Base-by-base conservation (phyloP, 352 stramenopile species). In the Globisporangium middletonii region DNA sequence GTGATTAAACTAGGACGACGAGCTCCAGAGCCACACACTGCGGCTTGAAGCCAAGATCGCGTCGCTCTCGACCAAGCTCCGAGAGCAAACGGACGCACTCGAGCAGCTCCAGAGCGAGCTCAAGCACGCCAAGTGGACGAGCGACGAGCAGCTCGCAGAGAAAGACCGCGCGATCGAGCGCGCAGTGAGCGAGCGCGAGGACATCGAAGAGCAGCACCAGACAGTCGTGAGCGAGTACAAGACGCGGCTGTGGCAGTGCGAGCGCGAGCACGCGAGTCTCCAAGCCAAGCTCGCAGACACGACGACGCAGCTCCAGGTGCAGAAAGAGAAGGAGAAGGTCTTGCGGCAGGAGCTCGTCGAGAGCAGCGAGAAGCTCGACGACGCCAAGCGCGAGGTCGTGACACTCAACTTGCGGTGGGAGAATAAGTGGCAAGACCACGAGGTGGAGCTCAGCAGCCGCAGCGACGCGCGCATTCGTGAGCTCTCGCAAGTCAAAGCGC, bases 331-430 rank as follows among this genome's bases (percentile, higher is more conserved):
- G 53, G 79, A 87, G 8, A 87, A 86, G 53, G 56, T 71, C 4
- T 72, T 79, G 33, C 72, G 74, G 0, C 77, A 86, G 51, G 77
- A 88, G 30, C 57, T 87, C 2, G 27, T 73, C 0, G 75, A 88
- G 44, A 57, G 59, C 3, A 64, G 75, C 30, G 77, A 89, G 51
- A 83, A 75, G 48, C 68, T 80, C n/a, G 78, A 89, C 57, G 77
- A 86, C 3, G 27, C 85, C 43, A 79, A 88, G 27, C 75, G 74
- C 1, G 72, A 90, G n/a, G 61, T 87, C 43, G 67, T 88, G 19
- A 74, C 74, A 6, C 53, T 78, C n/a, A 85, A 83, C 43, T 37
- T 88, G n/a, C 67, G 75, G 27, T 88, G 77, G 73, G 80, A 89
- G 46, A 86, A 83, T 43, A 83, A 79, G 50, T 79, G 75, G 71